phyloP scores from a whole-genome alignment of 176 grass and related monocot species.

The Phragmites australis region DNA sequence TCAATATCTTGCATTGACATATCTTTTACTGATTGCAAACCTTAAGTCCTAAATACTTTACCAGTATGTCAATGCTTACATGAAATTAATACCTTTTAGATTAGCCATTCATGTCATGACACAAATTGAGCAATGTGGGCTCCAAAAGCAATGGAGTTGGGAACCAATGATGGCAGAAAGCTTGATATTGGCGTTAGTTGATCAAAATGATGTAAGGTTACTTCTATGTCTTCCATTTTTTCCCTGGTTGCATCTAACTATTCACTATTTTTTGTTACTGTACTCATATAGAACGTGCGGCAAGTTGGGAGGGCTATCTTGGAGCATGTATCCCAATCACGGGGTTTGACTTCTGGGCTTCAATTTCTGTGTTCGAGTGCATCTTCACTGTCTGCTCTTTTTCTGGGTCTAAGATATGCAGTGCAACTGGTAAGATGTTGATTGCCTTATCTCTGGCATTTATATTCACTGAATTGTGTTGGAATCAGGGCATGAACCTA shows the following conservation, averaged over 20 bases:
- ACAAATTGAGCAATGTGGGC: conserved; percentile 69
- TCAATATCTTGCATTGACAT: conserved; percentile 24
- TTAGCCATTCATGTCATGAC: conserved; percentile 70
- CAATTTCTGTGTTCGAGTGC: conserved; percentile 82
- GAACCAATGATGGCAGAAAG: conserved; percentile 88
- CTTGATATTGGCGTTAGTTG: conserved; percentile 82
- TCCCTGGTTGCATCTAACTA: conserved; percentile 26
- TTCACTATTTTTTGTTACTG: conserved; percentile 12
- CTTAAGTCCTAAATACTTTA: background rate
- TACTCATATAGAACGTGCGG: conserved; percentile 66
- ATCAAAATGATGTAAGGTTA: conserved; percentile 79
- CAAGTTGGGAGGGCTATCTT: conserved; percentile 85
- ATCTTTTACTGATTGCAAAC: conserved; percentile 31
- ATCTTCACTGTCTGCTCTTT: conserved; percentile 73
- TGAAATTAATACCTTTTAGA: conserved; percentile 54
- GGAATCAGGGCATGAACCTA: background rate
- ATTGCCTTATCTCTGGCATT: background rate
- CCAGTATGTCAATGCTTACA: conserved; percentile 26
- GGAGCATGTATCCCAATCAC: conserved; percentile 78
- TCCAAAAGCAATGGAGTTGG: conserved; percentile 96
- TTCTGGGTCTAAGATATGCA: conserved; percentile 79
- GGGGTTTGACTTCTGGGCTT: conserved; percentile 86
- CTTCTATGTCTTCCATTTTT: conserved; percentile 33
- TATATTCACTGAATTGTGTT: conserved; percentile 1
- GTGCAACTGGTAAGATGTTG: conserved; percentile 64